Evolutionary conservation across 768 basidiomycete genomes (phyloP).

Genomic region (Dioszegia hungarica): DNA sequence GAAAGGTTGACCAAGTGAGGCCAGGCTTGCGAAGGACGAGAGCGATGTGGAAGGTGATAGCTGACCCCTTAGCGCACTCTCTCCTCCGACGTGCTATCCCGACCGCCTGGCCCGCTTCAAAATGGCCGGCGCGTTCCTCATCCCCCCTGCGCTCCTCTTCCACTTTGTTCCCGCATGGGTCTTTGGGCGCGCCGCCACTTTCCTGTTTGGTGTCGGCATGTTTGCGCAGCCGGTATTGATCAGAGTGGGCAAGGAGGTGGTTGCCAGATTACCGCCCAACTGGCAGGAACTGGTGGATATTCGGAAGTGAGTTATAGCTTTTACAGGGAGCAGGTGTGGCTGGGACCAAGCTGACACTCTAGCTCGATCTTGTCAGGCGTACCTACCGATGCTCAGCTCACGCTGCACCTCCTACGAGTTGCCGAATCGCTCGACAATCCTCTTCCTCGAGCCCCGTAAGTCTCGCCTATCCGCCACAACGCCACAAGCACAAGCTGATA

Average conservation of each 20-base stretch:
- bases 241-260: slow-evolving; percentile 34
- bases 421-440: slow-evolving; percentile 43
- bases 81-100: slow-evolving; percentile 48
- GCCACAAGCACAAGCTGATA: too few relatives aligned
- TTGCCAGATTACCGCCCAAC: slow-evolving; percentile 49
- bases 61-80: slow-evolving; percentile 41
- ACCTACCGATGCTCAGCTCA: slow-evolving; percentile 51
- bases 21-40: too few relatives aligned
- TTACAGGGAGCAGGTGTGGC: too few relatives aligned
- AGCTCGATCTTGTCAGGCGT: slow-evolving; percentile 50
- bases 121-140: slow-evolving; percentile 47
- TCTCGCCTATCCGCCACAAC: too few relatives aligned
- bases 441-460: slow-evolving; percentile 44
- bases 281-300: slow-evolving; percentile 49
- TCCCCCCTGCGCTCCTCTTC: slow-evolving; percentile 44
- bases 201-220: slow-evolving; percentile 48
- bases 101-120: slow-evolving; percentile 47
- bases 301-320: slow-evolving; percentile 44
- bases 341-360: slow-evolving; percentile 1
- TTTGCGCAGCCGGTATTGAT: slow-evolving; percentile 50
- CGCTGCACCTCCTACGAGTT: slow-evolving; percentile 49
- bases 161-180: slow-evolving; percentile 47
- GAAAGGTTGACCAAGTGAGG: slow-evolving; percentile 50
- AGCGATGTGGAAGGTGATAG: neutral
- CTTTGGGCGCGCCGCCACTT: slow-evolving; percentile 45